Evolutionary conservation across 2,329 filamentous ascomycete species (phyloP), one percentile per base, ranked within the genome.

Genomic region (Rhynchosporium secalis): DNA sequence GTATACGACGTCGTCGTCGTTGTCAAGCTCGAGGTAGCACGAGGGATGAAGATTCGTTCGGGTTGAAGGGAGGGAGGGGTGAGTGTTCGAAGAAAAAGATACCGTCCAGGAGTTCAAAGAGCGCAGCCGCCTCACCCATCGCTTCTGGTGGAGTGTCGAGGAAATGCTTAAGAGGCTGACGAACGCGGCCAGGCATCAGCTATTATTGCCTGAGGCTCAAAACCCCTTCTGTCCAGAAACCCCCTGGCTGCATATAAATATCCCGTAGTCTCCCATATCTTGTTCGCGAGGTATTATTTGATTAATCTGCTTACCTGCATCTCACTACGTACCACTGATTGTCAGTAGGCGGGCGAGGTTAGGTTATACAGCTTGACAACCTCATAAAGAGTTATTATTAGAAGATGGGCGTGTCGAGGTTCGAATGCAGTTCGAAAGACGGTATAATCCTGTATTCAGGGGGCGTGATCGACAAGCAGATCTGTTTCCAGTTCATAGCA

Each of bases 401-500:
- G 4, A 2, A 41, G 40, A 6, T 41, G 40, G n/a, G 15, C 13
- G 41, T n/a, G n/a, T 45, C 41, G 13, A 10, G 2, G 7, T 7
- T 45, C 2, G 41, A 45, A n/a, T n/a, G n/a, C 13, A 6, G 15
- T 15, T 15, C n/a, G 4, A 6, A 6, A 45, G 41, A 15, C 3
- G 2, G 13, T 15, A 7, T 7, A 12, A 15, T 15, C 7, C 29
- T 20, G 4, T 31, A 26, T 31, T 20, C 29, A 51, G 15, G 15
- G 29, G 15, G 29, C n/a, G n/a, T 52, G 36, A 40, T 10, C 33
- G 33, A 12, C 38, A 33, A 47, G 55, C 51, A 58, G 58, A 64
- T 61, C 63, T 55, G 65, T 67, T 67, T 65, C 65, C 64, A 13
- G n/a, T 59, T 45, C 33, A 43, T 58, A 5, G 33, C 33, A 36